Conservation (phyloP, 345 rosid genomes). For the Eucalyptus erythrocorys region DNA sequence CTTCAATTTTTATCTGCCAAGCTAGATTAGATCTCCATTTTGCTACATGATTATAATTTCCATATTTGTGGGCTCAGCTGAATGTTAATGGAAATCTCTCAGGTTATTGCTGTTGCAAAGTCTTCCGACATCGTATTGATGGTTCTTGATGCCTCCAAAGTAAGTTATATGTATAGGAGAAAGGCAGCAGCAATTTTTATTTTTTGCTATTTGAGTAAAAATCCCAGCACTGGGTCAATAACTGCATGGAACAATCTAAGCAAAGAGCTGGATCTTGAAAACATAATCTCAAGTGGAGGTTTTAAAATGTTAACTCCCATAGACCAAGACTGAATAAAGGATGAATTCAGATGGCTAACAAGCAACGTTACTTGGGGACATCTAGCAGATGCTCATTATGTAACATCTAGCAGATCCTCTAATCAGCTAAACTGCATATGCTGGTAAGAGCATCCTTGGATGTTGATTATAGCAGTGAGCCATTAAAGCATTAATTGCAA, state of each 20-base stretch:
- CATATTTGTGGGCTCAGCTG: neutral
- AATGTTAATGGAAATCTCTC: constrained; percentile 10
- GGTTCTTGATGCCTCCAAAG: constrained; percentile 99
- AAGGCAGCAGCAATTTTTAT: neutral
- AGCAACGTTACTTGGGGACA: neutral
- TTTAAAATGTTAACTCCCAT: neutral
- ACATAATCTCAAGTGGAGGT: neutral
- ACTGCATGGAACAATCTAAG: neutral
- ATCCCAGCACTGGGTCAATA: neutral
- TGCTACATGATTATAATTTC: neutral
- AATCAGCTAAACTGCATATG: neutral
- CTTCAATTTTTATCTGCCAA: neutral
- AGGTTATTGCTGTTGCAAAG: constrained; percentile 99
- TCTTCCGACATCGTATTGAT: constrained; percentile 95
- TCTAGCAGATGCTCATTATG: neutral
- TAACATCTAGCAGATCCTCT: neutral
- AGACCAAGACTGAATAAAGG: neutral
- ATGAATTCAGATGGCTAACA: neutral
- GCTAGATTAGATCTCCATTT: neutral
- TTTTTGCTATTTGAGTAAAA: neutral
- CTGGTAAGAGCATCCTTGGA: neutral
- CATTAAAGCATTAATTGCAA: neutral
- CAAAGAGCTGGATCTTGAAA: neutral
- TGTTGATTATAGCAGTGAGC: neutral
- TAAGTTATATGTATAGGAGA: constrained; percentile 14